Percentiles rank a stretch among this genome's conserved stretches.
Conservation (phyloP, 2,329 filamentous ascomycete species). For the Davidsoniella virescens region DNA sequence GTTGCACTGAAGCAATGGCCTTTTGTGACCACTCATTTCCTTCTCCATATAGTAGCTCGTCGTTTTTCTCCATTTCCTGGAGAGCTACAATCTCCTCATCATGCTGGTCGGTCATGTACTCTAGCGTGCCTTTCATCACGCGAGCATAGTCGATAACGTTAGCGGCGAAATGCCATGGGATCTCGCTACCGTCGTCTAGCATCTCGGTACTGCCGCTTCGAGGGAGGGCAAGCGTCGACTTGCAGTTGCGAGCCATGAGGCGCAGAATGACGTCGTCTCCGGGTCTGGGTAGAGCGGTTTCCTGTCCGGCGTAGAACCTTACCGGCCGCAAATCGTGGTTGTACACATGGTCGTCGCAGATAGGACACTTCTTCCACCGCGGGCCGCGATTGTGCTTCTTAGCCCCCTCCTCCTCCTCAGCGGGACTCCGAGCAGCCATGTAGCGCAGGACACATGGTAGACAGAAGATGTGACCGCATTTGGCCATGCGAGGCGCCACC, state of each 20-base stretch:
- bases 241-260: slow-evolving; percentile 63
- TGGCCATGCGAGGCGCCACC: slow-evolving; percentile 89
- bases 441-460: slow-evolving; percentile 85
- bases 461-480: slow-evolving; percentile 94
- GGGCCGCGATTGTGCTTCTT: slow-evolving; percentile 49
- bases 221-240: slow-evolving; percentile 75
- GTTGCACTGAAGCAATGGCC: slow-evolving; percentile 61
- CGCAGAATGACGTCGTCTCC: slow-evolving; percentile 82
- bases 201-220: slow-evolving; percentile 60
- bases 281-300: slow-evolving; percentile 61
- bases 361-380: slow-evolving; percentile 87
- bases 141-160: slow-evolving; percentile 90
- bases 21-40: slow-evolving; percentile 86
- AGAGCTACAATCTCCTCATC: slow-evolving; percentile 64
- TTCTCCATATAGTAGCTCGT: slow-evolving; percentile 80
- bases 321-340: slow-evolving; percentile 80
- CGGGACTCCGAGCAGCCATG: slow-evolving; percentile 57
- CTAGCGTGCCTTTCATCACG: slow-evolving; percentile 83
- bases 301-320: slow-evolving; percentile 79
- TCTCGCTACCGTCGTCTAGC: slow-evolving; percentile 51
- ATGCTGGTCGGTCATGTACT: slow-evolving; percentile 73
- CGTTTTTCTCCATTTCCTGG: slow-evolving; percentile 63
- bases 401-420: slow-evolving; percentile 46
- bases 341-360: slow-evolving; percentile 89
- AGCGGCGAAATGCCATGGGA: slow-evolving; percentile 90